phyloP scores from a whole-genome alignment of 305 asterid species.

The Coffea humblotiana region DNA sequence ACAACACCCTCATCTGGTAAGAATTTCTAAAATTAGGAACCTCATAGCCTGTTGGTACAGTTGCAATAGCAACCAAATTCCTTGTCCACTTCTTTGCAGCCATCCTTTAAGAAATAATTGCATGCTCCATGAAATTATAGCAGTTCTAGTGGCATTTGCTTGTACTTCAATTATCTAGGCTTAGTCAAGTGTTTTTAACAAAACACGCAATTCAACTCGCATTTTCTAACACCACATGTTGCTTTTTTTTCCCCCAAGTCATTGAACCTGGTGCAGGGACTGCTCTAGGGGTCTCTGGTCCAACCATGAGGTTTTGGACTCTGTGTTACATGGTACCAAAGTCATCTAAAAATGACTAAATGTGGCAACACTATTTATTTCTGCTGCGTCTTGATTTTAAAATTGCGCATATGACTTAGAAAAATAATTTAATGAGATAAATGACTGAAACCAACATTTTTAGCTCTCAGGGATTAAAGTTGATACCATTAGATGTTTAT shows the following conservation, averaged over 20 bases:
- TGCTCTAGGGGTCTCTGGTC: neutral
- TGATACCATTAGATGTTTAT: neutral
- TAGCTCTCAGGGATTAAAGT: neutral
- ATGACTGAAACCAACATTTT: neutral
- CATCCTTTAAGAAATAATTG: neutral
- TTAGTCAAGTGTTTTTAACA: neutral
- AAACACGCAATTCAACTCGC: neutral
- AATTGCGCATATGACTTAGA: neutral
- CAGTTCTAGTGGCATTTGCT: neutral
- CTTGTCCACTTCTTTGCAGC: neutral
- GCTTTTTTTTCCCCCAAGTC: neutral
- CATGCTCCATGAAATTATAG: neutral
- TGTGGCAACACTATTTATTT: no score
- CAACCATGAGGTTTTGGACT: neutral
- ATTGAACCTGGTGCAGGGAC: neutral
- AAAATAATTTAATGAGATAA: neutral
- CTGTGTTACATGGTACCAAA: neutral
- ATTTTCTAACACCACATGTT: neutral
- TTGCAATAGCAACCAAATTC: neutral
- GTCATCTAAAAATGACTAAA: neutral
- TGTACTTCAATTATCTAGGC: neutral
- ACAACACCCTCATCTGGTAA: slow-evolving; percentile 76
- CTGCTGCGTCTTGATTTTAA: neutral
- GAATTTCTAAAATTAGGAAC: slow-evolving; percentile 6
- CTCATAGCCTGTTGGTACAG: neutral